Evolutionary conservation across 1,284 basidiomycete genomes (phyloP).

Genomic region (Salmacisia buchloeana): DNA sequence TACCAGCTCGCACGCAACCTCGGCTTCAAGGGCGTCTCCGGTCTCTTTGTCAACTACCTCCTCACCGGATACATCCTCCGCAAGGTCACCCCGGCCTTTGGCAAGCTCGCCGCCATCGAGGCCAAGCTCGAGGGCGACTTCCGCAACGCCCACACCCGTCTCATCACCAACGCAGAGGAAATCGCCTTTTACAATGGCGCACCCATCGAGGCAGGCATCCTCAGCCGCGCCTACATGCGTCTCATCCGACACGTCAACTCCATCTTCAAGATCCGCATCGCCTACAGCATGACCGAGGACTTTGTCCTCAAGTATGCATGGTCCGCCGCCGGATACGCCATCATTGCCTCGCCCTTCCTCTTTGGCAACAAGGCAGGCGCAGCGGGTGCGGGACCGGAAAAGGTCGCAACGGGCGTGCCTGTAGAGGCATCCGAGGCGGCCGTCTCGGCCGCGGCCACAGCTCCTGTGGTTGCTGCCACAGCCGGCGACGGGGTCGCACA

Average conservation of each 20-base stretch:
- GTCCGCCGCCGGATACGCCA: constrained; percentile 48
- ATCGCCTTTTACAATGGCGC: constrained; percentile 95
- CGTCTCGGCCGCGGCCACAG: constrained; percentile 80
- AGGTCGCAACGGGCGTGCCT: constrained; percentile 1
- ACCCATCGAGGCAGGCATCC: constrained; percentile 72
- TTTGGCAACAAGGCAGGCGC: constrained; percentile 19
- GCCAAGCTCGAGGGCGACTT: constrained; percentile 81
- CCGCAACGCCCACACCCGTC: constrained; percentile 74
- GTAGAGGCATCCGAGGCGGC: constrained; percentile 58
- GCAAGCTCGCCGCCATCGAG: constrained; percentile 80
- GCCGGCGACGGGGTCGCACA: constrained; percentile 53
- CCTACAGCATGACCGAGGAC: constrained; percentile 49
- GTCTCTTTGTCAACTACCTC: constrained; percentile 80
- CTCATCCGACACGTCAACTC: constrained; percentile 83
- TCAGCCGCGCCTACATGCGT: constrained; percentile 71
- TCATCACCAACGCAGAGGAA: constrained; percentile 88
- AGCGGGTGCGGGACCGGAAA: background rate
- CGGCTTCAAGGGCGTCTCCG: constrained; percentile 66
- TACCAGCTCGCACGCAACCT: constrained; percentile 81
- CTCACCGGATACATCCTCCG: constrained; percentile 74
- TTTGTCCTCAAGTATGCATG: constrained; percentile 50
- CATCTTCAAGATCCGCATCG: constrained; percentile 70
- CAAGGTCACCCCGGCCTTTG: constrained; percentile 85
- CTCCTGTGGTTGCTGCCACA: background rate
- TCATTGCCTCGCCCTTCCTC: constrained; percentile 47